Base-by-base conservation (phyloP, 768 basidiomycete genomes). In the Tephrocybe sp. region DNA sequence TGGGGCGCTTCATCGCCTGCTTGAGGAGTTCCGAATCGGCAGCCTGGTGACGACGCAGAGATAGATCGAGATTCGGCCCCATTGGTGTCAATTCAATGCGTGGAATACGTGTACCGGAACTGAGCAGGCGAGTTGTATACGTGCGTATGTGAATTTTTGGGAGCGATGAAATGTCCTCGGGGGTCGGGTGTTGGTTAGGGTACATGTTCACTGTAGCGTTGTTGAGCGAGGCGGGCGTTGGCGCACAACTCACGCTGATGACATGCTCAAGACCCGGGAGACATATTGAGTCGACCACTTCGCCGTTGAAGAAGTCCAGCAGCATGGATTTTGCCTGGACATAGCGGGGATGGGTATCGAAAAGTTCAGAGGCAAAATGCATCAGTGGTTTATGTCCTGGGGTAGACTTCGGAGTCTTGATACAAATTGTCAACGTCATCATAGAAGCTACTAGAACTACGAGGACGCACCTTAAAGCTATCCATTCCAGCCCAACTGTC, bases 361-460 rank as follows among this genome's bases (percentile, higher is more conserved):
- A 99, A 9, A 98, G 78, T 55, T 93, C 91, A 0, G 93, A 95
- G 12, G 93, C 91, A 64, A 99, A 99, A 65, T 96, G 93, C 78
- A 99, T 85, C 58, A 98, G 70, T 40, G 97, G 96, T 60, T 90
- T 87, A 60, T 93, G 84, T 9, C 94, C 96, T 20, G 88, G 84
- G 3, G 93, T 88, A 12, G 88, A 85, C 81, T 96, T 98, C 20
- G 84, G 77, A 36, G 89, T 88, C 97, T 53, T 94, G 62, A 14
- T n/a, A 1, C 30, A 37, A 5, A 25, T n/a, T 41, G 46, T 49
- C 36, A 41, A 12, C 18, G 5, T 10, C 11, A 34, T 15, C 44
- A 20, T 25, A 40, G 28, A 43, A 15, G 32, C 32, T 25, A 26
- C 25, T n/a, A 33, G 12, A 36, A 26, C 24, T 17, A 33, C 12